A percentile compares a stretch with the other conserved stretches of the same genome.
phyloP scores from a whole-genome alignment of 768 basidiomycete genomes.

The Suillus spraguei region DNA sequence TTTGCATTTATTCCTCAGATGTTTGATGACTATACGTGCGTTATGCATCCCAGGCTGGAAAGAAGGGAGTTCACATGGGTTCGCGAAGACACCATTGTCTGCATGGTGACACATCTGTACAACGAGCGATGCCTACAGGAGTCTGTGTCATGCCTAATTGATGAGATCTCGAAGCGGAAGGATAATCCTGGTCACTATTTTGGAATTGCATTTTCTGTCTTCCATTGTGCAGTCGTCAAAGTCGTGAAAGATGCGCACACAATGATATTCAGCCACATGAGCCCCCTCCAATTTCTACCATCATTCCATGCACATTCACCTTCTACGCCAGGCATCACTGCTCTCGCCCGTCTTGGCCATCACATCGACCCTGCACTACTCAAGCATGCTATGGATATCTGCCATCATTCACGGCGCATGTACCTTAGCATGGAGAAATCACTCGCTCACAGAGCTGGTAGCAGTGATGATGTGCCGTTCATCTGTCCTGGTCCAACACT shows the following conservation, averaged over 20 bases:
- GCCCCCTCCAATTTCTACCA: constrained; percentile 4
- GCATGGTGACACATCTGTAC: constrained; percentile 2
- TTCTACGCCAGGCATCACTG: constrained; percentile 9
- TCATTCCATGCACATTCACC: constrained; percentile 3
- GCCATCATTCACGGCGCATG: neutral
- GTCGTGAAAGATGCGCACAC: constrained; percentile 2
- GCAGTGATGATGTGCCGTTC: neutral
- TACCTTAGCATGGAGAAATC: neutral
- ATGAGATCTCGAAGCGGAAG: neutral
- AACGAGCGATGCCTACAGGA: constrained; percentile 10
- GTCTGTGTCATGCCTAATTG: constrained; percentile 2
- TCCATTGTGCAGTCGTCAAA: constrained; percentile 3
- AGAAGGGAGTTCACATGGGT: constrained; percentile 8
- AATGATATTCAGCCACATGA: constrained; percentile 3
- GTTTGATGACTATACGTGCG: rapidly evolving
- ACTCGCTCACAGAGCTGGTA: neutral
- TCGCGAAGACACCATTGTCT: constrained; percentile 4
- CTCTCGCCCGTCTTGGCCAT: constrained; percentile 8
- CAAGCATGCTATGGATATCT: neutral
- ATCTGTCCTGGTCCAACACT: neutral
- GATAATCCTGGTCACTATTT: neutral
- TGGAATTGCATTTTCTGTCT: constrained; percentile 5
- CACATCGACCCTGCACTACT: constrained; percentile 4
- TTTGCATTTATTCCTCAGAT: neutral
- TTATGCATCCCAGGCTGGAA: neutral